phyloP scores from a whole-genome alignment of 2,329 filamentous ascomycete genomes.

The Botrytis elliptica region DNA sequence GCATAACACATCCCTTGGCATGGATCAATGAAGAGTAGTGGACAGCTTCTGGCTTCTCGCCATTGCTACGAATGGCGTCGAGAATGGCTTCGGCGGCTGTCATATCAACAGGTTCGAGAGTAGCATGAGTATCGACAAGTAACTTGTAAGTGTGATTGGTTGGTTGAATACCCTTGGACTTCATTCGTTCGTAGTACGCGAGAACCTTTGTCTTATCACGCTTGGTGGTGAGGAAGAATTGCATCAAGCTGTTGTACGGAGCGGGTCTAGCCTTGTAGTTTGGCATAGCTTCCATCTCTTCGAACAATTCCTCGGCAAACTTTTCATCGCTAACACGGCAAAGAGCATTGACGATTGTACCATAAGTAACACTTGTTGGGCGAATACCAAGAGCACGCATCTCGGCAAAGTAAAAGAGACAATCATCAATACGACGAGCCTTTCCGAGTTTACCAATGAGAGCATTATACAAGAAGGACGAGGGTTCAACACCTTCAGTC shows the following conservation, averaged over 20 bases:
- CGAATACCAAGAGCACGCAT: slow-evolving; percentile 93
- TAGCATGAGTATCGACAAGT: slow-evolving; percentile 91
- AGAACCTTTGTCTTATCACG: slow-evolving; percentile 92
- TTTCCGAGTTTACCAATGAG: slow-evolving; percentile 98
- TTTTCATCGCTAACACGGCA: slow-evolving; percentile 97
- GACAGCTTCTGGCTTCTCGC: slow-evolving; percentile 80
- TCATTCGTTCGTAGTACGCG: slow-evolving; percentile 93
- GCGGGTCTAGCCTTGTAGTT: slow-evolving; percentile 98
- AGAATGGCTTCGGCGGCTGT: slow-evolving; percentile 80
- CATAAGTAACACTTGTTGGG: slow-evolving; percentile 95
- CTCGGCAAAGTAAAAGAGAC: slow-evolving; percentile 95
- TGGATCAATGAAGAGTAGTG: slow-evolving; percentile 96
- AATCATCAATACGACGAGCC: slow-evolving; percentile 96
- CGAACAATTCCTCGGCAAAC: slow-evolving; percentile 95
- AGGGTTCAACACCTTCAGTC: slow-evolving; percentile 90
- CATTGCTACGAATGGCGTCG: slow-evolving; percentile 70
- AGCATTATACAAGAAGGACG: slow-evolving; percentile 96
- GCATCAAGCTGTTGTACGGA: slow-evolving; percentile 99
- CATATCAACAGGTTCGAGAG: slow-evolving; percentile 89
- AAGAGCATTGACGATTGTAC: slow-evolving; percentile 95
- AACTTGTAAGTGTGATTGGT: slow-evolving; percentile 98
- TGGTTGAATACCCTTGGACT: slow-evolving; percentile 77
- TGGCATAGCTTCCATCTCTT: slow-evolving; percentile 98
- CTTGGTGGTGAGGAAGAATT: slow-evolving; percentile 98
- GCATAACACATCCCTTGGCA: slow-evolving; percentile 88